Evolutionary conservation across 1,139 yeast genomes (phyloP).

Genomic region (Candida tropicalis): DNA sequence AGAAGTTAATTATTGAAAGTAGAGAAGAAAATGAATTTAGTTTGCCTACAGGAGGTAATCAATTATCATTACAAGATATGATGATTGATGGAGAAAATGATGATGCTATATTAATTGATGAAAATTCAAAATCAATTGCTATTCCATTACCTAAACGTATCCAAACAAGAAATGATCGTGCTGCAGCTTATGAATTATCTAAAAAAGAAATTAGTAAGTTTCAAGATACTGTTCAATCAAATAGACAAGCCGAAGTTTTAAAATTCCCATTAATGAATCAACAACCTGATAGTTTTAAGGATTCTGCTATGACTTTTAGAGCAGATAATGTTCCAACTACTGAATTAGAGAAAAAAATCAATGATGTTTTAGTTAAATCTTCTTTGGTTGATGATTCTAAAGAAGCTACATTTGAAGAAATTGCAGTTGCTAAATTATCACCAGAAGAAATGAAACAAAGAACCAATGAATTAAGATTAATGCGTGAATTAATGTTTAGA

Average conservation of each 20-base stretch:
- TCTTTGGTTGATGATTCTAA: conserved; percentile 71
- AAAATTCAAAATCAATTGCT: conserved; percentile 54
- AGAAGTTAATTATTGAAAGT: conserved; percentile 50
- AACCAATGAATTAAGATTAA: conserved; percentile 79
- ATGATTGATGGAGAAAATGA: conserved; percentile 48
- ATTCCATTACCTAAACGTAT: conserved; percentile 87
- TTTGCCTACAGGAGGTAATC: conserved; percentile 61
- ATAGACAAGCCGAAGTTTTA: conserved; percentile 83
- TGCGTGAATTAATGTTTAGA: conserved; percentile 96
- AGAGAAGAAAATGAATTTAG: conserved; percentile 72
- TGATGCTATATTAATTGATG: conserved; percentile 56
- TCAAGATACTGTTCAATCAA: conserved; percentile 79
- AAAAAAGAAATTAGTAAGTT: conserved; percentile 86
- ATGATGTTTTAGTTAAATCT: conserved; percentile 62
- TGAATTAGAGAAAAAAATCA: conserved; percentile 70
- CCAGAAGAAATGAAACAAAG: conserved; percentile 79
- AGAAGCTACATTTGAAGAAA: conserved; percentile 83
- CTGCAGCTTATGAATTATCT: conserved; percentile 88
- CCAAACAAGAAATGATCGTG: conserved; percentile 83
- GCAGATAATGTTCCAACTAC: conserved; percentile 50
- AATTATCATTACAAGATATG: conserved; percentile 74
- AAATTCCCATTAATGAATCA: conserved; percentile 57
- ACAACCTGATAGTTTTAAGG: conserved; percentile 46
- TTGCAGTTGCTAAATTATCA: conserved; percentile 79
- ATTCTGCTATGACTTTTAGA: conserved; percentile 57